A percentile compares a stretch with the other conserved stretches of the same genome.
Conservation (phyloP, 108 stramenopile genomes). For the Bacterosira constricta region DNA sequence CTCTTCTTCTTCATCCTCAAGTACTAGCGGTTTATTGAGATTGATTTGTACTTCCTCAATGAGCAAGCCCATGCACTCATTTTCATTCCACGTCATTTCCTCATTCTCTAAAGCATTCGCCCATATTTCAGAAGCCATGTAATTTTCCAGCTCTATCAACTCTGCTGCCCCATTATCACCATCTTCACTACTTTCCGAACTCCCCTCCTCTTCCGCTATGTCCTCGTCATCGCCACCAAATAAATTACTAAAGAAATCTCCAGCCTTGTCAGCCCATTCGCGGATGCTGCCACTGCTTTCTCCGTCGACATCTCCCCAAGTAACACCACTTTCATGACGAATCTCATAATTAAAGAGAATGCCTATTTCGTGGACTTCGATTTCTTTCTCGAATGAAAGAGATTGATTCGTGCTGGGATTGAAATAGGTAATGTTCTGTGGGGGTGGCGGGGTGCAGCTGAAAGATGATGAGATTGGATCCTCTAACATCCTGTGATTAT, state of each 20-base stretch:
- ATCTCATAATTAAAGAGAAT: conserved; percentile 41
- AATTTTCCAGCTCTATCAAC: conserved; percentile 14
- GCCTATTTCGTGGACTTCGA: conserved; percentile 28
- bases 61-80: conserved; percentile 24
- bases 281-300: neutral
- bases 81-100: conserved; percentile 26
- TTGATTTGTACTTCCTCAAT: conserved; percentile 11
- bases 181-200: neutral
- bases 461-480: neutral
- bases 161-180: neutral
- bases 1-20: neutral
- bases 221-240: conserved; percentile 22
- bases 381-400: conserved; percentile 13
- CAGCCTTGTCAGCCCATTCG: conserved; percentile 15
- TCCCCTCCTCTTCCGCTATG: neutral
- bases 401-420: conserved; percentile 36
- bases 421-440: conserved; percentile 20
- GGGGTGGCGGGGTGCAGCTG: conserved; percentile 33
- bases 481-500: too few relatives aligned
- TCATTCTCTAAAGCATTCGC: conserved; percentile 20
- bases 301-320: conserved; percentile 4
- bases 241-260: conserved; percentile 22
- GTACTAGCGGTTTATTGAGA: neutral
- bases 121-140: conserved; percentile 35
- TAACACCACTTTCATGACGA: conserved; percentile 19